phyloP scores from a whole-genome alignment of 768 basidiomycete species.

The Suillus luteus region DNA sequence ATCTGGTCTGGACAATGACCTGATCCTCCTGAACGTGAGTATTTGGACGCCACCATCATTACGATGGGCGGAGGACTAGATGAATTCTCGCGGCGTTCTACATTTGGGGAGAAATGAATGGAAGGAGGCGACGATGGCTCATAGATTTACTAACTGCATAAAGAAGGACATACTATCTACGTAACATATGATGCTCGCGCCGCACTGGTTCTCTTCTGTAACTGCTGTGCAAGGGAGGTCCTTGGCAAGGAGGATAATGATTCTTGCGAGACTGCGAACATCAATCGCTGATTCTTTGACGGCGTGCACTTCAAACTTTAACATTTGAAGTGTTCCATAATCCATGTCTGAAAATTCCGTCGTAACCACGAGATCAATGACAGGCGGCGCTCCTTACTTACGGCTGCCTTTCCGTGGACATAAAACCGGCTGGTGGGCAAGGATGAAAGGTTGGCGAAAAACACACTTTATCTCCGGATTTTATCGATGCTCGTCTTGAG shows the following conservation, averaged over 20 bases:
- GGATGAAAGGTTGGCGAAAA: background rate
- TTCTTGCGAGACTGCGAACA: constrained; percentile 3
- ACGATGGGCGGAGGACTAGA: constrained; percentile 3
- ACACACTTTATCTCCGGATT: constrained; percentile 1
- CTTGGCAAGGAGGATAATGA: constrained; percentile 7
- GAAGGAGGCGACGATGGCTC: background rate
- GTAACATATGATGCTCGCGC: background rate
- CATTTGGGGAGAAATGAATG: background rate
- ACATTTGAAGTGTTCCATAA: constrained; percentile 6
- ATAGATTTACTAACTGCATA: constrained; percentile 5
- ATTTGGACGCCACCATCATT: constrained; percentile 8
- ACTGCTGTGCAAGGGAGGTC: constrained; percentile 6
- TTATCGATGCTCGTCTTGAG: background rate
- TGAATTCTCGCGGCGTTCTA: constrained; percentile 5
- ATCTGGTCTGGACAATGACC: constrained; percentile 20
- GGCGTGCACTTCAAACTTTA: constrained; percentile 11
- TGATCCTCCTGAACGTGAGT: constrained; percentile 57
- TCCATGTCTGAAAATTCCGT: constrained; percentile 9
- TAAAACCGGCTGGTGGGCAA: background rate
- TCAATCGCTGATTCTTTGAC: constrained; percentile 7
- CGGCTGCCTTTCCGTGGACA: constrained; percentile 8
- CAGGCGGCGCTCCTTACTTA: constrained; percentile 7
- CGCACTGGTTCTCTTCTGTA: constrained; percentile 9
- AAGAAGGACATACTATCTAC: constrained; percentile 1
- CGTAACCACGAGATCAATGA: constrained; percentile 8